These are phyloP conservation scores for Sapria himalayana DNA, from an alignment of 345 rosid genomes.

Conservation along the genomic window DNA sequence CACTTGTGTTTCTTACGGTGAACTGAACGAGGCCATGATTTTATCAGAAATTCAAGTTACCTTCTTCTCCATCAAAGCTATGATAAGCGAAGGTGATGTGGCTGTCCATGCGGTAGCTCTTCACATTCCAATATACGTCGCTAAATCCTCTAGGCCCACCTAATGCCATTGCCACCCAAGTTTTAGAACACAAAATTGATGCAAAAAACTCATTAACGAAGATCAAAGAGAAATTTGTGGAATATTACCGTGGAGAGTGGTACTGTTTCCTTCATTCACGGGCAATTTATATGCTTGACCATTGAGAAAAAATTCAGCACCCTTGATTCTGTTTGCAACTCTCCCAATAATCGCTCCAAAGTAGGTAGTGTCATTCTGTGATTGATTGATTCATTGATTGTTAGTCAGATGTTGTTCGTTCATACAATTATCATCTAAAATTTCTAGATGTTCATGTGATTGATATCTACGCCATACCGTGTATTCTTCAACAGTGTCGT, in stretches of 20 bases:
- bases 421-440: too few relatives aligned
- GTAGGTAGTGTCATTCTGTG: conserved; percentile 40
- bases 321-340: conserved; percentile 58
- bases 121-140: conserved; percentile 59
- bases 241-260: conserved; percentile 86
- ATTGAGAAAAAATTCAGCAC: conserved; percentile 45
- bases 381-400: too few relatives aligned
- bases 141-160: conserved; percentile 73
- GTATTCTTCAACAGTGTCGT: conserved; percentile 39
- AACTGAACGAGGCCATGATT: too few relatives aligned
- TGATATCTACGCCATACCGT: too few relatives aligned
- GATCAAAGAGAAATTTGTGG: too few relatives aligned
- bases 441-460: too few relatives aligned
- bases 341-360: conserved; percentile 72
- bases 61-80: conserved; percentile 75
- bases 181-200: not conserved
- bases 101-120: conserved; percentile 15
- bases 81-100: conserved; percentile 38
- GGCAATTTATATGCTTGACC: conserved; percentile 37
- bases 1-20: too few relatives aligned
- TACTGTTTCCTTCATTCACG: conserved; percentile 68
- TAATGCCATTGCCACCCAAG: too few relatives aligned
- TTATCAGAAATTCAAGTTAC: conserved; percentile 8
- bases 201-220: not conserved
- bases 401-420: too few relatives aligned